Evolutionary conservation across 2,329 filamentous ascomycete species (phyloP), one percentile per base, ranked within the genome.

Genomic region (Tolypocladium inflatum): DNA sequence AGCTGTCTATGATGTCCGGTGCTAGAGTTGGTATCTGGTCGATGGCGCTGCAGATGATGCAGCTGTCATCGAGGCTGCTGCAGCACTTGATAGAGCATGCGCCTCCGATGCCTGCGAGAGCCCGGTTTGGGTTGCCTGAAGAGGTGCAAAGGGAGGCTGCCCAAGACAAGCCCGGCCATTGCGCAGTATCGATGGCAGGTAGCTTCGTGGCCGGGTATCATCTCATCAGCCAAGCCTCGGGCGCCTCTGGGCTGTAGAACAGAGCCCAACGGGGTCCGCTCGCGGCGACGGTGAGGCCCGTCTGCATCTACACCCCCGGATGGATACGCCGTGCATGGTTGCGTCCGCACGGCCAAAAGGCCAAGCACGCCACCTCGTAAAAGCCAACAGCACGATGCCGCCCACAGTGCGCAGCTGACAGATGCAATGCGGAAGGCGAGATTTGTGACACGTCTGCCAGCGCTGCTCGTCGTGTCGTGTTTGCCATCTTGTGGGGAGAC

Each of bases 271-370:
- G 41, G 26, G 45, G 33, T 35, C 54, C n/a, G 45, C 39, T 51
- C 30, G 43, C 55, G 51, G 39, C 21, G 33, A 39, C 23, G 39
- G n/a, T 17, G 9, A 58, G 19, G 53, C 26, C 41, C 53, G 43
- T 37, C 30, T 30, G 41, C 54, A 43, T 37, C 38, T 51, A 42
- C 33, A 45, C 52, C 43, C 54, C 43, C 26, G 23, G 19, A 41
- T 59, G 58, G 52, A 30, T 1, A 30, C 26, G 26, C 26, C 58
- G 54, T 59, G 58, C 58, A 59, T 52, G 55, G 55, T 50, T 26
- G 42, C 54, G 43, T 30, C 51, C 48, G 30, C 30, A 26, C 37
- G 15, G 56, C 30, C 21, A 48, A 26, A 8, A 26, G 43, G 23
- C 33, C 30, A 3, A 52, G 48, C 30, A 35, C 48, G 48, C 30